Base-by-base conservation (phyloP, 2,329 filamentous ascomycete genomes). In the Plenodomus biglobosus region DNA sequence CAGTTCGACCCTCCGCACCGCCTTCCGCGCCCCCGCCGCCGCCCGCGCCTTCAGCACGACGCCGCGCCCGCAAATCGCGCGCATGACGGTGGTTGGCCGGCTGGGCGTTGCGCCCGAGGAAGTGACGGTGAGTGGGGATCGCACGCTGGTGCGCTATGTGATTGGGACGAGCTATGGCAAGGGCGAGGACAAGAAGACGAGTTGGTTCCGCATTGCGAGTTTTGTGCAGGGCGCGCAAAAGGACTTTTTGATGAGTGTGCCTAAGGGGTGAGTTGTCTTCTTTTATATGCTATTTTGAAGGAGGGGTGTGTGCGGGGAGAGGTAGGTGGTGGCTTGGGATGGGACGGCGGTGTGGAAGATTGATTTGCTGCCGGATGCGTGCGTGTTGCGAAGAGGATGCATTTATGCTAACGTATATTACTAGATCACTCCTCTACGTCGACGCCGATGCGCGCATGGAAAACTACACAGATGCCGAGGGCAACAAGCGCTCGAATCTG, bases 71-170 rank as follows among this genome's bases (percentile, higher is more conserved):
- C 75, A 80, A 55, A 67, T 94, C 59, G 89, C 94, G 61, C 87
- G 86, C 74, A 87, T 99, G 78, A 87, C 85, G 65, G 79, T 99
- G 73, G 81, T 96, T 61, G 94, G 94, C 68, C 87, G 91, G 73
- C 84, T 99, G 42, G 90, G 83, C 52, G 82, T 85, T 62, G 81
- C 84, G 44, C 92, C 94, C 49, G 92, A 96, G 78, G 65, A 91
- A 58, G 79, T 81, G 32, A 89, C 88, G 40, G 81, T 82, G 64
- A 85, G 77, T 43, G 90, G 90, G 49, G 92, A 92, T 52, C 80
- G 80, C 55, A 88, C 95, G 56, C 66, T 95, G 49, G 69, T 97
- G 66, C 83, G 82, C 63, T 97, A 95, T 71, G 76, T 84, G 3
- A 77, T 99, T 54, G 92, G 84, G 42, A 88, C 84, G 64, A 85